Evolutionary conservation across 345 rosid genomes (phyloP), one percentile per base, ranked within the genome.

Genomic region (Heritiera littoralis): DNA sequence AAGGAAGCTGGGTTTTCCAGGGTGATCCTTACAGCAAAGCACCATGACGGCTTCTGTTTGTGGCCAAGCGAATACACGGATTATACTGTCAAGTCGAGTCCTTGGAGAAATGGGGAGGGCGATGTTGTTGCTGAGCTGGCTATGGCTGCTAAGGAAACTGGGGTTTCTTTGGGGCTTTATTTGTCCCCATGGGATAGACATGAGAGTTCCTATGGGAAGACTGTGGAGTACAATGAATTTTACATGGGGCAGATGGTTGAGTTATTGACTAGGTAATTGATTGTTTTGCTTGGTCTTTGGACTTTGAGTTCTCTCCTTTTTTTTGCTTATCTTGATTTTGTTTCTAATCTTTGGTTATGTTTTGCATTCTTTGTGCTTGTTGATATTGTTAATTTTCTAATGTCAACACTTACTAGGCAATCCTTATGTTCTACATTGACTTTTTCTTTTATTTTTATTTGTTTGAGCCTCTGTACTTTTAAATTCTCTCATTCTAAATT

Each of bases 151-250:
- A 81, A 72, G 56, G 89, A 82, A 30, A 90, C 85, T 52, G 97
- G 95, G 1, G 51, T 92, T 49, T 86, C 74, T 13, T 82, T 93
- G 73, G 96, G 98, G 71, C 79, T 95, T 5, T 93, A 95, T 78
- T 88, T 93, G 20, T 95, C 98, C 14, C 99, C 98, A 0, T 95
- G 99, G 99, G 98, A 95, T 85, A 90, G 95, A 6, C 99, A 95
- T 80, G 96, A 93, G 76, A 56, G 5, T 6, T 58, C 76, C 41
- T 95, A 89, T 70, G 99, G 99, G 49, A 88, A 89, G 84, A 93
- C 96, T 32, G n/a, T 87, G 85, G 90, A 88, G 84, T 95, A 95
- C 58, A 93, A 93, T 79, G 97, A 95, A 86, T 90, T 82, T 85
- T 93, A 95, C 64, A 64, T 91, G 83, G 96, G 89, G n/a, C 98